Base-by-base conservation (phyloP, 192 early-diverging fungal genomes). In the Podila horticola region DNA sequence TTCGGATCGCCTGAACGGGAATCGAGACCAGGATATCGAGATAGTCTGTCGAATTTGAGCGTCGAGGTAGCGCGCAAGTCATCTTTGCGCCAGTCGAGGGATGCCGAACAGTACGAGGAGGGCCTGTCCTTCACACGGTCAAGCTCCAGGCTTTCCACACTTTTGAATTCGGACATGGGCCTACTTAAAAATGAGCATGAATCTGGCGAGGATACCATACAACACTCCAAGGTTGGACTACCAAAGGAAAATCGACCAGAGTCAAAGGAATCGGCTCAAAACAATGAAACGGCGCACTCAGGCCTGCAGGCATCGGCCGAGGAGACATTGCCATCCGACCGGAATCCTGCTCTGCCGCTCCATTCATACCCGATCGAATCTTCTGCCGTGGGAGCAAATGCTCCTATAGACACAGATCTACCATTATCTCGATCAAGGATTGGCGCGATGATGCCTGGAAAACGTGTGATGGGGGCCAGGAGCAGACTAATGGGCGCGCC, bases 1-100 rank as follows among this genome's bases (percentile, higher is more conserved):
- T 81, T 73, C 31, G 45, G 50, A 5, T 68, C 70, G 9, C 76
- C 70, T 3, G 66, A 52, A 6, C 20, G 24, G 8, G 52, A 34
- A 29, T 17, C 11, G 69, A 71, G 4, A 5, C 24, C 41, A 15
- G 55, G 9, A 15, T 19, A 28, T 26, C n/a, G 24, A 26, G 24
- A 26, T 24, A 26, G 22, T 55, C 52, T 45, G 2, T 45, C 41
- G 15, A 45, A 55, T 22, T 55, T 26, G 52, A 55, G 52, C 9
- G 52, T 55, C 11, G 52, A 55, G 52, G 17, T 24, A 26, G 52
- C 22, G 22, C 52, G 52, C 11, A 10, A 26, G 20, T 55, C 52
- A 55, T 26, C n/a, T 55, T 11, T 55, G 52, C 20, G 24, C 8
- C n/a, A 19, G 52, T 24, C 20, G n/a, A 55, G 52, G 52, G 52